Evolutionary conservation across 2,329 filamentous ascomycete species (phyloP).

Genomic region (Trematosphaeria pertusa): DNA sequence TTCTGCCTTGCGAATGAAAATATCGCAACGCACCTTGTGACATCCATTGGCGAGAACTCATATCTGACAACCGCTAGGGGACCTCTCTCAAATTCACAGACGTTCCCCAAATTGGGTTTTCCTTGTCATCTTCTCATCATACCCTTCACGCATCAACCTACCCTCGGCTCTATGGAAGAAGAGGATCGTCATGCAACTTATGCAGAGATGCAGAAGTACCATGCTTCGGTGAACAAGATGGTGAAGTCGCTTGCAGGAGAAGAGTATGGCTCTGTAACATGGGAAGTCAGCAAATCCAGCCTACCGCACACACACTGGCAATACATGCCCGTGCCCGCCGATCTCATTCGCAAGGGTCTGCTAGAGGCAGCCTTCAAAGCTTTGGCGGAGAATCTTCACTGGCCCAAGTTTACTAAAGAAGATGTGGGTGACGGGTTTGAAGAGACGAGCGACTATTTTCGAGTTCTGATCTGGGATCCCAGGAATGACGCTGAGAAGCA

Average conservation of each 20-base stretch:
- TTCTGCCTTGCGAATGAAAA: constrained; percentile 93
- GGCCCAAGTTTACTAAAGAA: constrained; percentile 59
- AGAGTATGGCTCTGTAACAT: constrained; percentile 82
- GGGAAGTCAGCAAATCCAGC: constrained; percentile 83
- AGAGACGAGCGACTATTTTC: constrained; percentile 71
- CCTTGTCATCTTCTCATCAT: constrained; percentile 92
- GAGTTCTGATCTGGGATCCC: constrained; percentile 78
- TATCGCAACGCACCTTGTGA: constrained; percentile 84
- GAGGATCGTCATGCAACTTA: constrained; percentile 67
- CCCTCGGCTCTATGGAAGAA: constrained; percentile 70
- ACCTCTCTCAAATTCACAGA: constrained; percentile 74
- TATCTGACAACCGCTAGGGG: constrained; percentile 95
- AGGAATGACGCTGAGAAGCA: constrained; percentile 63
- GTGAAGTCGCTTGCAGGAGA: constrained; percentile 59
- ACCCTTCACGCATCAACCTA: constrained; percentile 81
- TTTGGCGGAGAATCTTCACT: constrained; percentile 77
- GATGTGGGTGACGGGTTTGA: constrained; percentile 51
- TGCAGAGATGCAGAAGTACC: constrained; percentile 84
- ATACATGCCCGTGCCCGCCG: constrained; percentile 76
- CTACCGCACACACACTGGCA: constrained; percentile 96
- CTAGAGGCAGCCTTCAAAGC: constrained; percentile 90
- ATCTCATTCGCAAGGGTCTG: constrained; percentile 73
- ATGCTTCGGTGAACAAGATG: constrained; percentile 79
- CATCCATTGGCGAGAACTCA: constrained; percentile 83
- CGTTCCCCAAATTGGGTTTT: constrained; percentile 76